These are phyloP conservation scores for Cronartium quercuum DNA, from an alignment of 1,284 basidiomycete species.

Conservation along the genomic window DNA sequence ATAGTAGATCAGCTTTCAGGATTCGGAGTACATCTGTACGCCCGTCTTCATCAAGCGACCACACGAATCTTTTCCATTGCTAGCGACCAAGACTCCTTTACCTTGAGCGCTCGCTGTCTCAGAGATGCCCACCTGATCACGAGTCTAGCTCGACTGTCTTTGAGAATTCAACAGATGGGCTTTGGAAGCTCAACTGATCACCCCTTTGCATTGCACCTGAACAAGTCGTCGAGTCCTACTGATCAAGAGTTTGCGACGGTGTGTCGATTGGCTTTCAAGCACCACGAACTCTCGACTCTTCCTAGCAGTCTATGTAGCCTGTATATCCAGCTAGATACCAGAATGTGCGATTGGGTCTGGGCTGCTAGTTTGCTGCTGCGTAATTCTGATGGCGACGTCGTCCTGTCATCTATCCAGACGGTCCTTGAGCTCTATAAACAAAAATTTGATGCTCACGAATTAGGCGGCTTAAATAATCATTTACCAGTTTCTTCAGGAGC, in stretches of 20 bases:
- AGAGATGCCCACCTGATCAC: not conserved
- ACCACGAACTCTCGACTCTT: constrained; percentile 16
- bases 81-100: not conserved
- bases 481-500: not conserved
- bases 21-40: not conserved
- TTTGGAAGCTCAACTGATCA: not conserved
- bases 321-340: not conserved
- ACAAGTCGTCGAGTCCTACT: not conserved
- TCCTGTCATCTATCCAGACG: not conserved
- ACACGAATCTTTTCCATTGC: not conserved
- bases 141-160: not conserved
- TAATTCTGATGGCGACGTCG: constrained; percentile 28
- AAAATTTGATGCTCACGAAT: not conserved
- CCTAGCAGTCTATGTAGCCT: constrained; percentile 23
- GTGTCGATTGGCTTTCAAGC: constrained; percentile 25
- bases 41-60: not conserved
- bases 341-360: not conserved
- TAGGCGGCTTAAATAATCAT: not conserved
- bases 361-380: constrained; percentile 18
- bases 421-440: not conserved
- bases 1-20: not conserved
- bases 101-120: not conserved
- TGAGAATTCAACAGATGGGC: not conserved
- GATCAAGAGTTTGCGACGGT: constrained; percentile 6
- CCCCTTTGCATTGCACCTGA: not conserved